Conservation (phyloP, 164 flowering plant genomes). For the Chloranthus sessilifolius region DNA sequence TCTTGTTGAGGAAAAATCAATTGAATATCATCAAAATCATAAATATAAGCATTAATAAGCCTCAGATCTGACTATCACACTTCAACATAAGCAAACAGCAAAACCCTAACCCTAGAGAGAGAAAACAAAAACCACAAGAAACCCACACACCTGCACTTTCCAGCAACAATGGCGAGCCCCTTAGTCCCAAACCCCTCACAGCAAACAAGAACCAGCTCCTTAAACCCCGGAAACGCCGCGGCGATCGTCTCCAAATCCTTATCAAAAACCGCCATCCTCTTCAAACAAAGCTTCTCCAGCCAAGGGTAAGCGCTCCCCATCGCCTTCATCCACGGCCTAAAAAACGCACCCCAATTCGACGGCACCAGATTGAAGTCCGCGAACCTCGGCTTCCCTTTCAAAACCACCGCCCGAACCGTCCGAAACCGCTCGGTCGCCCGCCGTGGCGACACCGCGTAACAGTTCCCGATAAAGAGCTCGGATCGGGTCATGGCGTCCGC, state of each 20-base stretch:
- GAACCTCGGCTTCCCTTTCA: constrained; percentile 88
- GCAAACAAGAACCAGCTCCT: constrained; percentile 70
- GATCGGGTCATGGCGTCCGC: constrained; percentile 69
- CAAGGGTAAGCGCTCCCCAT: constrained; percentile 41
- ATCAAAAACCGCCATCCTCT: constrained; percentile 73
- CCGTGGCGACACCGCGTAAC: constrained; percentile 65
- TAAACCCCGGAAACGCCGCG: constrained; percentile 41
- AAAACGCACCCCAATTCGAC: constrained; percentile 73
- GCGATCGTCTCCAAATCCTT: constrained; percentile 55
- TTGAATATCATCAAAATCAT: too few species aligned
- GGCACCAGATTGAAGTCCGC: constrained; percentile 80
- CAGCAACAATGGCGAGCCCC: constrained; percentile 64
- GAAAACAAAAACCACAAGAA: neutral
- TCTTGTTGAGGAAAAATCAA: neutral
- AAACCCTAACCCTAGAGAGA: too few species aligned
- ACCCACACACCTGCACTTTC: constrained; percentile 62
- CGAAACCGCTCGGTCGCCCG: constrained; percentile 49
- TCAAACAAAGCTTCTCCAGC: constrained; percentile 62
- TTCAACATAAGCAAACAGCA: too few species aligned
- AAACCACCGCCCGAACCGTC: constrained; percentile 36
- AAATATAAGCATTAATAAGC: too few species aligned
- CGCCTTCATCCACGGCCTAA: constrained; percentile 54
- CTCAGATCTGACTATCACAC: too few species aligned
- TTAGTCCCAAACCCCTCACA: constrained; percentile 86
- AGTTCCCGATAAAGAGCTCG: constrained; percentile 81